Percentiles rank a stretch among this genome's conserved stretches.
Evolutionary conservation across 2,329 filamentous ascomycete genomes (phyloP).

Genomic region (Orbilia ellipsospora): DNA sequence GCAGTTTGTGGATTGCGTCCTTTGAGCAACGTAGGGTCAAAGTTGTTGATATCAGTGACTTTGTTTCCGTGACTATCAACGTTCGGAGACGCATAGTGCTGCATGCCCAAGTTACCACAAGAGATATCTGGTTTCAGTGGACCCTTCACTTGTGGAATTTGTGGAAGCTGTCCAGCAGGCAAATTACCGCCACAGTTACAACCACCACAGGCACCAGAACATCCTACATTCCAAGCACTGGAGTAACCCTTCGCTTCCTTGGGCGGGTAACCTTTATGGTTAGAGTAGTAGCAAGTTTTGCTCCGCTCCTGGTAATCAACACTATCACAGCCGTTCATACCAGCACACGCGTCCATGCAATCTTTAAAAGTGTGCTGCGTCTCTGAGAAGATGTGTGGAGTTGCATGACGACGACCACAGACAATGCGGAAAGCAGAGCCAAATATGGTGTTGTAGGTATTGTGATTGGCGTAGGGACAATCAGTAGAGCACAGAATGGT

Average conservation of each 20-base stretch:
- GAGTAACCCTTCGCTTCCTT: conserved; percentile 30
- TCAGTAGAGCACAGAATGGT: conserved; percentile 43
- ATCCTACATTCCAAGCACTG: conserved; percentile 17
- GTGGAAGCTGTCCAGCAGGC: conserved; percentile 18
- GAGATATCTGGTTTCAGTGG: conserved; percentile 46
- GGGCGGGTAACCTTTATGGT: conserved; percentile 44
- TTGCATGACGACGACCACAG: conserved; percentile 37
- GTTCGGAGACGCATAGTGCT: conserved; percentile 44
- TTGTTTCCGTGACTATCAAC: conserved; percentile 19
- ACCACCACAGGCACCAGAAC: conserved; percentile 35
- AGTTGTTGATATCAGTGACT: conserved; percentile 22
- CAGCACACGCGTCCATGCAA: conserved; percentile 45
- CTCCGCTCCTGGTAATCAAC: conserved; percentile 46
- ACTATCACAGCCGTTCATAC: conserved; percentile 46
- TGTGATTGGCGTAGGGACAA: conserved; percentile 39
- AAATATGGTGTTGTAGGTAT: conserved; percentile 42
- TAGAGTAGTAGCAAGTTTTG: conserved; percentile 43
- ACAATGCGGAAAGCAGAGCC: conserved; percentile 36
- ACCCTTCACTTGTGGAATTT: conserved; percentile 18
- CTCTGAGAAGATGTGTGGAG: conserved; percentile 41
- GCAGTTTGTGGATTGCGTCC: conserved; percentile 28
- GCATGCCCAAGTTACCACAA: conserved; percentile 45
- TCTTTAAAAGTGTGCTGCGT: conserved; percentile 40
- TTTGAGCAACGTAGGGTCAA: conserved; percentile 34
- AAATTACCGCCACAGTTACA: conserved; percentile 29